Percentiles rank a stretch among this genome's conserved stretches.
Conservation (phyloP, 2,329 filamentous ascomycete species). For the Aspergillus chevalieri region DNA sequence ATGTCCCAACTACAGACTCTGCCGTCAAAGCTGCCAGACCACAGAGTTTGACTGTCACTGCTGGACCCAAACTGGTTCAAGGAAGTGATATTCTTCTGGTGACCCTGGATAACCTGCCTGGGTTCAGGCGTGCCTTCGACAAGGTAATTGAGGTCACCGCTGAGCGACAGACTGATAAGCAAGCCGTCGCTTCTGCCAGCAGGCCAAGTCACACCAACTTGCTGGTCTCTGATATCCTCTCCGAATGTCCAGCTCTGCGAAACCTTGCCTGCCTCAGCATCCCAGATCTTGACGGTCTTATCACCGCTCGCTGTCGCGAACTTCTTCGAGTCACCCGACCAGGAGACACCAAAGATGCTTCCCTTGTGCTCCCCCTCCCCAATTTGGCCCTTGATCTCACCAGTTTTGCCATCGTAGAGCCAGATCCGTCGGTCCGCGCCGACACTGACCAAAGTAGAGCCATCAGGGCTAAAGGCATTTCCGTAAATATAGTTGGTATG, state of each 20-base stretch:
- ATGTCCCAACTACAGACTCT: constrained; percentile 80
- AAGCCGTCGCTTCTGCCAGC: constrained; percentile 74
- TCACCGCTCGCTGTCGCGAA: constrained; percentile 91
- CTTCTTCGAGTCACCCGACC: constrained; percentile 77
- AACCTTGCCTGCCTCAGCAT: constrained; percentile 69
- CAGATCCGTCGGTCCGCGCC: constrained; percentile 90
- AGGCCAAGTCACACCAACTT: constrained; percentile 91
- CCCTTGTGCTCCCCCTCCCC: constrained; percentile 72
- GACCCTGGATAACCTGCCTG: constrained; percentile 69
- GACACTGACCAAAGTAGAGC: constrained; percentile 72
- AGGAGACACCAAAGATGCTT: constrained; percentile 86
- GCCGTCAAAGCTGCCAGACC: constrained; percentile 90
- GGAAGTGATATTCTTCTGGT: constrained; percentile 86
- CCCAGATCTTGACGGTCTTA: constrained; percentile 92
- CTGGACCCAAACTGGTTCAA: constrained; percentile 52
- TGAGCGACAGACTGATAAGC: constrained; percentile 82
- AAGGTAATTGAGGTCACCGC: constrained; percentile 86
- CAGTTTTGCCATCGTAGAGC: constrained; percentile 93
- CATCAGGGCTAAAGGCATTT: constrained; percentile 84
- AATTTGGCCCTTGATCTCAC: constrained; percentile 70
- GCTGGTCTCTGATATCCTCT: constrained; percentile 71
- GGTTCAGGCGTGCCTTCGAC: constrained; percentile 64
- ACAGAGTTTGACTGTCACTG: constrained; percentile 56
- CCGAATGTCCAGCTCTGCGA: constrained; percentile 82
- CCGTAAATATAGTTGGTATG: constrained; percentile 88